Evolutionary conservation across 164 flowering plant species (phyloP).

Genomic region (Pachysandra terminalis): DNA sequence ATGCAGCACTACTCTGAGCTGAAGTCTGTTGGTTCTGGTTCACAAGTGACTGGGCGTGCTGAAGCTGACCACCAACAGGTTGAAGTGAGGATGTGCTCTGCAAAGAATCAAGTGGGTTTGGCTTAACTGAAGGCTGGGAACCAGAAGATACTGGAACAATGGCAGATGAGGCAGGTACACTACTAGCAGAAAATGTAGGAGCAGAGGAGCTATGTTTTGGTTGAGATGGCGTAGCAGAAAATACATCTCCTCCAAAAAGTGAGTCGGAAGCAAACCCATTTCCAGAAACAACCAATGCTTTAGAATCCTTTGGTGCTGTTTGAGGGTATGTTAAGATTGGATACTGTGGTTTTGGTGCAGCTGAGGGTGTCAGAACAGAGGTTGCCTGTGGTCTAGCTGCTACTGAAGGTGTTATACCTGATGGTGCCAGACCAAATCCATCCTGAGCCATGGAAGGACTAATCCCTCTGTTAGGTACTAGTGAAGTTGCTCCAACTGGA

Average conservation of each 20-base stretch:
- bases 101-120: constrained; percentile 51
- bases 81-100: constrained; percentile 46
- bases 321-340: constrained; percentile 28
- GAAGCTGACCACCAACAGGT: constrained; percentile 42
- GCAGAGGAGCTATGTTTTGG: constrained; percentile 36
- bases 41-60: constrained; percentile 28
- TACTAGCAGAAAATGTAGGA: constrained; percentile 32
- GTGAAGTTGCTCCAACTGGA: constrained; percentile 33
- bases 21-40: constrained; percentile 42
- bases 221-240: constrained; percentile 48
- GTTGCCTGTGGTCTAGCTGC: constrained; percentile 23
- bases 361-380: constrained; percentile 24
- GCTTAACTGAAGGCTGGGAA: constrained; percentile 46
- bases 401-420: constrained; percentile 21
- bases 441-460: constrained; percentile 25
- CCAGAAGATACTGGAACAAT: constrained; percentile 37
- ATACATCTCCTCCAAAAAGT: constrained; percentile 60
- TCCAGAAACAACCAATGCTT: constrained; percentile 45
- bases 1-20: constrained; percentile 33
- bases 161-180: constrained; percentile 41
- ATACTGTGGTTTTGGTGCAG: constrained; percentile 34
- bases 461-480: constrained; percentile 36
- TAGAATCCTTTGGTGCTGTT: constrained; percentile 43
- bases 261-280: constrained; percentile 63
- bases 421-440: constrained; percentile 25